Percentiles rank a stretch among this genome's conserved stretches.
Evolutionary conservation across 257 asterid genomes (phyloP).

Genomic region (Ocimum tenuiflorum): DNA sequence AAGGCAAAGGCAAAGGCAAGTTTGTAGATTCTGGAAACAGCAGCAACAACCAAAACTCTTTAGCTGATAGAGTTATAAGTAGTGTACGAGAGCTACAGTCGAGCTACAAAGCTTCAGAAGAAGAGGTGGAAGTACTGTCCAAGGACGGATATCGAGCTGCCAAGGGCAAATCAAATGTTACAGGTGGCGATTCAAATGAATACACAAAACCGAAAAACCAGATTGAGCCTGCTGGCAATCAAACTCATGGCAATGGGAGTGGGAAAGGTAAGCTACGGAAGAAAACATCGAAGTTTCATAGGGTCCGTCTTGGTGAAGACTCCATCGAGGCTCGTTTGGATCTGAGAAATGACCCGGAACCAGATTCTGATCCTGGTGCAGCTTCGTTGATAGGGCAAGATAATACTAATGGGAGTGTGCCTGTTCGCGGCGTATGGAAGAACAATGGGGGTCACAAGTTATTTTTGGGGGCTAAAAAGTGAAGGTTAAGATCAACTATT

Average conservation of each 20-base stretch:
- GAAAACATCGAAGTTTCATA: slow-evolving; percentile 74
- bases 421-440: slow-evolving; percentile 79
- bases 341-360: slow-evolving; percentile 37
- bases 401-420: neutral
- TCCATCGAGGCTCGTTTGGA: slow-evolving; percentile 52
- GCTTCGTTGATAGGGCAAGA: slow-evolving; percentile 19
- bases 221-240: slow-evolving; percentile 6
- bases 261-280: slow-evolving; percentile 62
- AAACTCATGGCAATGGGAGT: slow-evolving; percentile 7
- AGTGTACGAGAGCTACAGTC: slow-evolving; percentile 63
- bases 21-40: slow-evolving; percentile 32
- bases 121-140: slow-evolving; percentile 59
- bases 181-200: slow-evolving; percentile 30
- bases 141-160: slow-evolving; percentile 77
- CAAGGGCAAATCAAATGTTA: slow-evolving; percentile 46
- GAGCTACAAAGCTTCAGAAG: slow-evolving; percentile 44
- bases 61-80: slow-evolving; percentile 49
- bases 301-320: slow-evolving; percentile 81
- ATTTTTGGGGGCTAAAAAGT: slow-evolving; percentile 30
- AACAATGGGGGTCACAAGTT: slow-evolving; percentile 84
- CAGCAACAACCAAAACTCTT: slow-evolving; percentile 25
- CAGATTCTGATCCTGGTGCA: slow-evolving; percentile 45
- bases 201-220: slow-evolving; percentile 29
- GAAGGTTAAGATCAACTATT: slow-evolving; percentile 20
- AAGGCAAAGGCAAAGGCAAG: slow-evolving; percentile 77